These are phyloP conservation scores for Xylaria arbuscula DNA, from an alignment of 2,329 filamentous ascomycete species.

Conservation along the genomic window DNA sequence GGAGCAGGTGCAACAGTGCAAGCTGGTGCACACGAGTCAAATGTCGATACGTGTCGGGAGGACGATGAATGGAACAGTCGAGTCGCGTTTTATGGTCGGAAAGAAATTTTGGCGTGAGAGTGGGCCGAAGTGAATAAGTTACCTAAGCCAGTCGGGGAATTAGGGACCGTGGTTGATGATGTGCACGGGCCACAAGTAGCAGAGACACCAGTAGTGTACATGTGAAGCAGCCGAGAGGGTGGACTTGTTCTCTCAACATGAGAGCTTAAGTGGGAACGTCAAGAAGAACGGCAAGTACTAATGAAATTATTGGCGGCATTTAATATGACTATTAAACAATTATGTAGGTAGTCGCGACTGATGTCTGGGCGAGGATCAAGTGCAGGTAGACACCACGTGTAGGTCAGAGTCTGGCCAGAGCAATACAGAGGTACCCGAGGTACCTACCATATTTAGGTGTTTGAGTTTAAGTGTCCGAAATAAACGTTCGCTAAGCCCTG, in stretches of 20 bases:
- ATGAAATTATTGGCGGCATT: too few relatives aligned
- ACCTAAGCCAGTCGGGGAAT: not conserved
- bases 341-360: too few relatives aligned
- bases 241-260: not conserved
- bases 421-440: too few relatives aligned
- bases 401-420: too few relatives aligned
- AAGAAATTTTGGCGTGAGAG: slow-evolving; percentile 39
- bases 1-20: slow-evolving; percentile 13
- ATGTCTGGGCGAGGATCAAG: too few relatives aligned
- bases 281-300: too few relatives aligned
- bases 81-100: slow-evolving; percentile 33
- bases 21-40: slow-evolving; percentile 1
- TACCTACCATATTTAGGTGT: not conserved
- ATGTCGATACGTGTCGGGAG: slow-evolving; percentile 7
- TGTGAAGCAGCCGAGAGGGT: not conserved
- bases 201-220: not conserved
- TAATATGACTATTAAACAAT: too few relatives aligned
- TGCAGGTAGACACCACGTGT: too few relatives aligned
- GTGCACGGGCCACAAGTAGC: slow-evolving; percentile 10
- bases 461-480: slow-evolving; percentile 4
- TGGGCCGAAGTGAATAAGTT: not conserved
- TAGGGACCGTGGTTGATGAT: not conserved
- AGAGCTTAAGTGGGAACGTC: too few relatives aligned
- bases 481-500: slow-evolving; percentile 22
- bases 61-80: slow-evolving; percentile 7